phyloP scores from a whole-genome alignment of 2,329 filamentous ascomycete species.

The Bimuria novae-zelandiae region DNA sequence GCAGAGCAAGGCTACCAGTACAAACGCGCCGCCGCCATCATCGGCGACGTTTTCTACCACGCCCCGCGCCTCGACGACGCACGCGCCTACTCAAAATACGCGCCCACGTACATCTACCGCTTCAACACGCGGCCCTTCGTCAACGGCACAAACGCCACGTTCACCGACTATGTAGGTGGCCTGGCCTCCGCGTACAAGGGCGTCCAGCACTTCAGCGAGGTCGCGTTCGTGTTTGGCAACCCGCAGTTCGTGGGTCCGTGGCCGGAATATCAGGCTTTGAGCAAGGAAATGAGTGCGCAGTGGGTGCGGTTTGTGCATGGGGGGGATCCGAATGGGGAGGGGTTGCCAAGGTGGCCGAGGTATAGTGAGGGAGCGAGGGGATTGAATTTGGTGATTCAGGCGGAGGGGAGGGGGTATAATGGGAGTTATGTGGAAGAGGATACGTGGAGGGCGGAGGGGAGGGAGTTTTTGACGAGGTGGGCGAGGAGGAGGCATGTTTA shows the following conservation, averaged over 20 bases:
- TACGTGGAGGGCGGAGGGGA: conserved; percentile 51
- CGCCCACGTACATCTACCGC: conserved; percentile 62
- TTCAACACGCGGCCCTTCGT: conserved; percentile 57
- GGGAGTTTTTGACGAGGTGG: conserved; percentile 45
- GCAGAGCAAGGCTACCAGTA: conserved; percentile 51
- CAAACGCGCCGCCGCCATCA: conserved; percentile 57
- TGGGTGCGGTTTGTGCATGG: conserved; percentile 53
- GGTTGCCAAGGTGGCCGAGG: conserved; percentile 46
- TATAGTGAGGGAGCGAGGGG: conserved; percentile 46
- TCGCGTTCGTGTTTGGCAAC: conserved; percentile 54
- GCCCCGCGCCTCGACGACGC: conserved; percentile 55
- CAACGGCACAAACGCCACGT: conserved; percentile 29
- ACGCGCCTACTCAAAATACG: conserved; percentile 53
- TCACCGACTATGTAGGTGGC: conserved; percentile 52
- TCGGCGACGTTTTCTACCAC: conserved; percentile 62
- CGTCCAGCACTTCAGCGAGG: conserved; percentile 60
- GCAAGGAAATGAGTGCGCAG: conserved; percentile 50
- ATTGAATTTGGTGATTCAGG: conserved; percentile 53
- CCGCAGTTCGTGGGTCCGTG: conserved; percentile 44
- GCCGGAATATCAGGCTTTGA: conserved; percentile 47
- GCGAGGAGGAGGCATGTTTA: conserved; percentile 43
- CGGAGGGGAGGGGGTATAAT: conserved; percentile 45
- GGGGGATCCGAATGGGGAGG: conserved; percentile 45
- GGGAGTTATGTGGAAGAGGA: conserved; percentile 51
- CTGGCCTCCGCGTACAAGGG: conserved; percentile 50